Evolutionary conservation across 352 stramenopile genomes (phyloP).

Genomic region (Peronospora farinosa): DNA sequence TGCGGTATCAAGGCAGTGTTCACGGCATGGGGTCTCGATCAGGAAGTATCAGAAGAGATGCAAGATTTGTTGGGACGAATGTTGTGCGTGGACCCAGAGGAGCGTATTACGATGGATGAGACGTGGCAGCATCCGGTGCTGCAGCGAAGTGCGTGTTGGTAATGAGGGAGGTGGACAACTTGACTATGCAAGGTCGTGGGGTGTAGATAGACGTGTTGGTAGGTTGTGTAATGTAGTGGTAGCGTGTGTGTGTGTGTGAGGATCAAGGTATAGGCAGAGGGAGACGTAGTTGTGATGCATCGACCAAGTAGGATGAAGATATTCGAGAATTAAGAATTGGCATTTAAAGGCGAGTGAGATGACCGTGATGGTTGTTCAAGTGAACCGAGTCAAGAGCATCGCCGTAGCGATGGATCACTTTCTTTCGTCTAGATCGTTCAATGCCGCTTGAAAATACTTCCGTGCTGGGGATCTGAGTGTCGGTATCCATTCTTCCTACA

Average conservation of each 20-base stretch:
- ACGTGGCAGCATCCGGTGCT: conserved; percentile 63
- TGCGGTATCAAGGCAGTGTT: conserved; percentile 70
- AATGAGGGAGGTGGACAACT: not conserved
- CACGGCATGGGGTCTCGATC: conserved; percentile 45
- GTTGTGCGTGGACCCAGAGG: conserved; percentile 47
- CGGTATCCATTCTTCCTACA: conserved; percentile 2
- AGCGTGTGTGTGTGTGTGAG: not conserved
- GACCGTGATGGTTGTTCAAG: too few relatives aligned
- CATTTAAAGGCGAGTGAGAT: conserved; percentile 7
- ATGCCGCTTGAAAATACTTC: too few relatives aligned
- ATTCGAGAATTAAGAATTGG: conserved; percentile 11
- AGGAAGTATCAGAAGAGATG: conserved; percentile 39
- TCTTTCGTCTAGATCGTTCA: too few relatives aligned
- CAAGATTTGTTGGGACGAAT: conserved; percentile 76
- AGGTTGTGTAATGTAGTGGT: conserved; percentile 10
- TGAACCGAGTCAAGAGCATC: too few relatives aligned
- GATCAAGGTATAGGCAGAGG: not conserved
- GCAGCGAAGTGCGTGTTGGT: conserved; percentile 8
- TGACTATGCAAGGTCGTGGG: not conserved
- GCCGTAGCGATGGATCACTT: too few relatives aligned
- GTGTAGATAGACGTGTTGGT: not conserved
- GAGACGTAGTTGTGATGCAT: not conserved
- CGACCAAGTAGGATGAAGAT: conserved; percentile 8
- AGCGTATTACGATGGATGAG: conserved; percentile 55
- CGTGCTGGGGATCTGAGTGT: too few relatives aligned